Base-by-base conservation (phyloP, 2,329 filamentous ascomycete species). In the Pseudocercospora eumusae region DNA sequence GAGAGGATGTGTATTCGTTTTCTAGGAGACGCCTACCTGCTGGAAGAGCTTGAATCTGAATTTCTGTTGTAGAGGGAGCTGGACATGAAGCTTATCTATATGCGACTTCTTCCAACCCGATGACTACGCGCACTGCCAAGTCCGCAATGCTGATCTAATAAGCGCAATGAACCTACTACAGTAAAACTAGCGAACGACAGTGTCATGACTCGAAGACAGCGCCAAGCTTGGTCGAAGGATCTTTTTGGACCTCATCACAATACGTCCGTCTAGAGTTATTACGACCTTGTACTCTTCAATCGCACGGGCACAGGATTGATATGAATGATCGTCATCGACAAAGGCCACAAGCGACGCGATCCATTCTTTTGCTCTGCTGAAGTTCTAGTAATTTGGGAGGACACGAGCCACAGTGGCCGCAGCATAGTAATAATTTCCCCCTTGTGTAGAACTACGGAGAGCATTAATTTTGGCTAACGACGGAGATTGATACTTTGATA, bases 401-500 rank as follows among this genome's bases (percentile, higher is more conserved):
- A 60, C 31, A 4, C 57, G 28, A 10, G 55, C 49, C 4, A 60
- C 57, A 10, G 50, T 60, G 15, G 49, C 47, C 7, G 57, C 49
- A n/a, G 57, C 47, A 25, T 60, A 60, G 49, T n/a, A n/a, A n/a
- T 60, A 60, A 31, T 60, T 60, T 13, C 33, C 47, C 5, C 55
- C 47, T 54, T 60, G 57, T 6, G 25, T n/a, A n/a, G n/a, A n/a
- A n/a, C n/a, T 27, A 6, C 40, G 28, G 9, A 60, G 50, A 4
- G 57, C 47, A 21, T 53, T 20, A 11, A 60, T 28, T 8, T 18
- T 18, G 13, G 18, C 27, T 10, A 18, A 11, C 25, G 28, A 11
- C 3, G 57, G 57, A 28, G 49, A 31, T 18, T 60, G 53, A 33
- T 60, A 60, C 47, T 54, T 33, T 15, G 57, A 18, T 60, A 60